phyloP scores from a whole-genome alignment of 768 basidiomycete species.

The Auricularia heimuer region DNA sequence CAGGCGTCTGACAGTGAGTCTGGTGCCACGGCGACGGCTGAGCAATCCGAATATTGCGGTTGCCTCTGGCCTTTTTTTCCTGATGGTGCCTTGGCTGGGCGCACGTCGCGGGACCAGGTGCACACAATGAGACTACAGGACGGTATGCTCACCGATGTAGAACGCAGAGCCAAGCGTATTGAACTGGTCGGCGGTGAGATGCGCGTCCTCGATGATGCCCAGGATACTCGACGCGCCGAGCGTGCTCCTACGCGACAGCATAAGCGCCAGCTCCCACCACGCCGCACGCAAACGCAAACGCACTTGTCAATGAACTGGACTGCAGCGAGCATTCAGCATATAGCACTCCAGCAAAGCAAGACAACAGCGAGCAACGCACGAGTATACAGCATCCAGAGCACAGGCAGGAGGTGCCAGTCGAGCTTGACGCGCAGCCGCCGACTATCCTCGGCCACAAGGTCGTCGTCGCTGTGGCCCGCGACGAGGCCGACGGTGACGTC shows the following conservation, averaged over 20 bases:
- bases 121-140: neutral
- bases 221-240: conserved; percentile 12
- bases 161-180: conserved; percentile 11
- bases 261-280: neutral
- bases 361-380: conserved; percentile 1
- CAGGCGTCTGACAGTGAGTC: neutral
- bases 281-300: neutral
- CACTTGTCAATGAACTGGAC: conserved; percentile 17
- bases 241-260: conserved; percentile 5
- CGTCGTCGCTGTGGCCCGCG: conserved; percentile 6
- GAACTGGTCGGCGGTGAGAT: conserved; percentile 12
- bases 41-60: neutral
- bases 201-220: conserved; percentile 12
- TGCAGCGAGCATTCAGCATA: neutral
- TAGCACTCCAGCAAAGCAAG: neutral
- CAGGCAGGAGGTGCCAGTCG: conserved; percentile 9
- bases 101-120: no score
- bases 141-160: conserved; percentile 9
- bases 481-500: conserved; percentile 13
- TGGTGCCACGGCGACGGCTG: neutral
- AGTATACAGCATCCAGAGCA: conserved; percentile 14
- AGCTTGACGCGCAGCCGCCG: conserved; percentile 9
- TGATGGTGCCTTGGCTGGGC: no score
- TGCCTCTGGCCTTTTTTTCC: no score
- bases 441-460: conserved; percentile 4